Percentiles rank a stretch among this genome's conserved stretches.
phyloP scores from a whole-genome alignment of 768 basidiomycete species.

The Kwoniella heveanensis region DNA sequence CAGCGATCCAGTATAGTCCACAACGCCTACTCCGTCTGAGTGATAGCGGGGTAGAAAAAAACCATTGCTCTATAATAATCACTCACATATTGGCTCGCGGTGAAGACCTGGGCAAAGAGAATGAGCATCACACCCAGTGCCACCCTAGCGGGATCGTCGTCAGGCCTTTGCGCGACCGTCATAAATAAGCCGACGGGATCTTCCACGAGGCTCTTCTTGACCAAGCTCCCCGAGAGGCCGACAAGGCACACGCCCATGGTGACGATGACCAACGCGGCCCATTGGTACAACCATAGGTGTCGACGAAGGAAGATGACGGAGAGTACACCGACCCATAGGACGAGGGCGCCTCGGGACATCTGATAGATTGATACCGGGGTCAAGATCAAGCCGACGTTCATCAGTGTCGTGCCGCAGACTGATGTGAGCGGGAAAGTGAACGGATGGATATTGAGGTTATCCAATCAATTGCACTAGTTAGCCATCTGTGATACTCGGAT shows the following conservation, averaged over 20 bases:
- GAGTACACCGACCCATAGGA: constrained; percentile 88
- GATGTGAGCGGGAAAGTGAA: no score
- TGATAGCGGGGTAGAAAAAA: no score
- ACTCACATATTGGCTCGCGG: constrained; percentile 53
- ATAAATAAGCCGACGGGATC: constrained; percentile 16
- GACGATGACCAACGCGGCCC: constrained; percentile 85
- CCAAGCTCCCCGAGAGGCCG: constrained; percentile 81
- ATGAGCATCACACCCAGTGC: constrained; percentile 78
- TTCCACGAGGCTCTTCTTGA: constrained; percentile 64
- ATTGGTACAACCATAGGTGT: constrained; percentile 87
- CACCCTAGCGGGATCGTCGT: constrained; percentile 53
- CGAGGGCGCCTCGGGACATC: constrained; percentile 81
- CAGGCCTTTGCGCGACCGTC: constrained; percentile 47
- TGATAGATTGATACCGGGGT: constrained; percentile 97
- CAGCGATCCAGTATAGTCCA: no score
- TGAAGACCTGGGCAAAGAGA: constrained; percentile 87
- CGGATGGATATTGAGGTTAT: no score
- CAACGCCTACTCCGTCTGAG: no score
- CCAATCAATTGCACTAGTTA: no score
- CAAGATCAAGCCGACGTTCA: constrained; percentile 94
- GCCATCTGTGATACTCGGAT: no score
- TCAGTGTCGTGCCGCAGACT: constrained; percentile 72
- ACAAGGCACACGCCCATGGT: constrained; percentile 59
- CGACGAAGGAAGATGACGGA: constrained; percentile 88
- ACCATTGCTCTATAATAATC: no score